Percentiles rank a stretch among this genome's conserved stretches.
These are phyloP conservation scores for Chalaropsis ovoidea DNA, from an alignment of 2,329 filamentous ascomycete genomes.

Conservation along the genomic window DNA sequence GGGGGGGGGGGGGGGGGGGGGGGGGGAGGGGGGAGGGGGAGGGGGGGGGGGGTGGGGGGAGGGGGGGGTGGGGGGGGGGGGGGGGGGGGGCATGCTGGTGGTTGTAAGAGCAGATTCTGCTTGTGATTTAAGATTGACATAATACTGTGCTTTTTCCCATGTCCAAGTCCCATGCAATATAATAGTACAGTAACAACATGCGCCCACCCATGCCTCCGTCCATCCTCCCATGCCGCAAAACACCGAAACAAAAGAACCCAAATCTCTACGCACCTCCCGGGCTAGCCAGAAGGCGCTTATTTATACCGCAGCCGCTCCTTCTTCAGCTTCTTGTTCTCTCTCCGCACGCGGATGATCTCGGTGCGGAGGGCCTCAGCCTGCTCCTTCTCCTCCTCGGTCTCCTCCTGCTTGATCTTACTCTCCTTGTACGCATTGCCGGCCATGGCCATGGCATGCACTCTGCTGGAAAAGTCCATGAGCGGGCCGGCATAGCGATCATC, in stretches of 20 bases:
- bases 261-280: background rate
- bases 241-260: background rate
- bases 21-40: too few relatives aligned
- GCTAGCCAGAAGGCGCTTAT: background rate
- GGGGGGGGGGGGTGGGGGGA: too few relatives aligned
- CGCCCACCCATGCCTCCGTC: background rate
- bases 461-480: conserved; percentile 19
- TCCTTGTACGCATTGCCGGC: background rate
- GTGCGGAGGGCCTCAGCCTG: background rate
- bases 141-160: background rate
- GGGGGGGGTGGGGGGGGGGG: too few relatives aligned
- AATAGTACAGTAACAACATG: background rate
- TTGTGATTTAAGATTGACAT: too few relatives aligned
- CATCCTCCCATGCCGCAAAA: too few relatives aligned
- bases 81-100: too few relatives aligned
- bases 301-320: background rate
- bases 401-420: conserved; percentile 1
- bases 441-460: conserved; percentile 20
- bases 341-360: background rate
- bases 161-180: background rate
- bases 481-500: conserved; percentile 21
- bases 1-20: too few relatives aligned
- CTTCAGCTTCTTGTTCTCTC: conserved; percentile 13
- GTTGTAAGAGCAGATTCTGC: background rate
- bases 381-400: background rate